Evolutionary conservation across 2,329 filamentous ascomycete species (phyloP).

Genomic region (Paracoccidioides brasiliensis): DNA sequence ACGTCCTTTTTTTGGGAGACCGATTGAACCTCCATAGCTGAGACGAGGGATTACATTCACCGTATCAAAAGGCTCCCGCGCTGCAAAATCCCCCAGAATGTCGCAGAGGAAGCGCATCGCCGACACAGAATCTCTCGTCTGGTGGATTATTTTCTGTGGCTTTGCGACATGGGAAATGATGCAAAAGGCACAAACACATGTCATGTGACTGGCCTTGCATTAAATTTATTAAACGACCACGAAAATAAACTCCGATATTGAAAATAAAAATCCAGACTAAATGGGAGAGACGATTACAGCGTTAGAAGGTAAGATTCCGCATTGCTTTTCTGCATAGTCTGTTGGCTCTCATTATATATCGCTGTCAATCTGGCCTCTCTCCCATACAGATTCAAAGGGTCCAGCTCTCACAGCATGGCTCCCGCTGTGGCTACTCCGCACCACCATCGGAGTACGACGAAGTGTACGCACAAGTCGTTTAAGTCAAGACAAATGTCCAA

Average conservation of each 20-base stretch:
- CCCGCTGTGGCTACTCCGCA: constrained; percentile 49
- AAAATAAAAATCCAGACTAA: background rate
- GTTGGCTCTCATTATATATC: background rate
- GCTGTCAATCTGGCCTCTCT: constrained; percentile 28
- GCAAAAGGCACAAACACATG: constrained; percentile 4
- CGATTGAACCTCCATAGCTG: constrained; percentile 17
- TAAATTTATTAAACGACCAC: background rate
- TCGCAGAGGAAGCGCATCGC: background rate
- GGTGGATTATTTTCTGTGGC: constrained; percentile 7
- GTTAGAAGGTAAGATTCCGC: too few relatives aligned
- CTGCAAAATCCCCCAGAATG: background rate
- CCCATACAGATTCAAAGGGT: constrained; percentile 77
- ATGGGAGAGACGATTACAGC: background rate
- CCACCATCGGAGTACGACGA: constrained; percentile 87
- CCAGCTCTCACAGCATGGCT: constrained; percentile 55
- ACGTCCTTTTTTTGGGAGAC: constrained; percentile 14
- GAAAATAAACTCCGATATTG: background rate
- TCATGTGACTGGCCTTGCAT: constrained; percentile 23
- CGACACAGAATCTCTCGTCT: background rate
- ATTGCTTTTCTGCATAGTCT: background rate
- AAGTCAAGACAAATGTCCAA: constrained; percentile 89
- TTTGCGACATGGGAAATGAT: constrained; percentile 20
- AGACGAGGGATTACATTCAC: background rate
- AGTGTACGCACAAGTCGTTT: constrained; percentile 75
- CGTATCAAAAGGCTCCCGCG: background rate